Conservation (phyloP, 345 rosid genomes). For the Eucalyptus virginea region DNA sequence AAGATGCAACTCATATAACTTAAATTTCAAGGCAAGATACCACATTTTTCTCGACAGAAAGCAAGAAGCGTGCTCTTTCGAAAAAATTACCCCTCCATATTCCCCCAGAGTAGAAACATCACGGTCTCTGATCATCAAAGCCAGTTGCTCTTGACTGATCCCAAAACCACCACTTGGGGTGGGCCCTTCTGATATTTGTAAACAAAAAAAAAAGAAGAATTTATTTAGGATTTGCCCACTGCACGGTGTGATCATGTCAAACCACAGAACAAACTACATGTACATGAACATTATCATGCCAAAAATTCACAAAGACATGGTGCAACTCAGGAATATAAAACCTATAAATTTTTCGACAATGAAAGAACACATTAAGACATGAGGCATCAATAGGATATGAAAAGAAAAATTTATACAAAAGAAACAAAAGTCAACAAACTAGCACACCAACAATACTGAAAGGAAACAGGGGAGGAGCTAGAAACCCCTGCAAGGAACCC, state of each 20-base stretch:
- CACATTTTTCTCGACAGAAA: background rate
- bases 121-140: conserved; percentile 60
- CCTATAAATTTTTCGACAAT: background rate
- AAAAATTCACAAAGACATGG: background rate
- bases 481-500: too few relatives aligned
- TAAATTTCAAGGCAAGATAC: background rate
- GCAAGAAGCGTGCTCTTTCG: accelerated
- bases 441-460: background rate
- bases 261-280: accelerated
- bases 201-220: background rate
- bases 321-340: background rate
- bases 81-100: conserved; percentile 75
- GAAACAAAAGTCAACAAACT: background rate
- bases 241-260: background rate
- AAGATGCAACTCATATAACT: background rate
- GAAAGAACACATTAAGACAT: accelerated
- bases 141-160: conserved; percentile 58
- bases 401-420: accelerated
- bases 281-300: background rate
- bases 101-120: conserved; percentile 38
- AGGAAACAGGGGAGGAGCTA: background rate
- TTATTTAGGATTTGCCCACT: background rate
- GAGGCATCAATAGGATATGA: background rate
- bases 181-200: too few relatives aligned
- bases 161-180: conserved; percentile 33